phyloP scores from a whole-genome alignment of 2,329 filamentous ascomycete species.

The Monosporascus sp. region DNA sequence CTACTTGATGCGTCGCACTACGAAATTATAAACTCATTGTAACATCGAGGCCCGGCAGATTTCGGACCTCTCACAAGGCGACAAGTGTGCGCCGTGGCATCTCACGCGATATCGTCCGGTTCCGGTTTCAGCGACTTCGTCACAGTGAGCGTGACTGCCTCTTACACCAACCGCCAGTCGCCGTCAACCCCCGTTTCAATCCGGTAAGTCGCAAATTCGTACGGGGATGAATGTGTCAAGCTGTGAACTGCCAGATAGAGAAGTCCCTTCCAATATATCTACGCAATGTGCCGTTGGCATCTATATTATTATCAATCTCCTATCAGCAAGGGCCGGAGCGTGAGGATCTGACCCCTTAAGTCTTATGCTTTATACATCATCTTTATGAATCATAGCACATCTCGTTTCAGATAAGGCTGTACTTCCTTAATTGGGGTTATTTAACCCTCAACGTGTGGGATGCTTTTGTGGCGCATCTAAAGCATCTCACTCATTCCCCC shows the following conservation, averaged over 20 bases:
- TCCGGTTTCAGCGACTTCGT: constrained; percentile 8
- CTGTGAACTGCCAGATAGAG: no score
- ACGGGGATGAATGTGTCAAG: no score
- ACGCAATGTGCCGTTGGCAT: not conserved
- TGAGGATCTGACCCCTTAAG: not conserved
- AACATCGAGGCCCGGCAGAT: constrained; percentile 17
- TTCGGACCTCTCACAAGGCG: constrained; percentile 27
- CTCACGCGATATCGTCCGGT: constrained; percentile 8
- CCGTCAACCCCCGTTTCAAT: not conserved
- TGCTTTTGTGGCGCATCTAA: constrained; percentile 4
- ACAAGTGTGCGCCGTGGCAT: constrained; percentile 24
- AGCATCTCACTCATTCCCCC: constrained; percentile 10
- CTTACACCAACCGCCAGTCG: constrained; percentile 8
- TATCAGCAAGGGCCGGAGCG: not conserved
- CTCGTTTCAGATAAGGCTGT: constrained; percentile 1
- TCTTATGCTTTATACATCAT: not conserved
- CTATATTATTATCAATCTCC: not conserved
- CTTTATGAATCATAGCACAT: constrained; percentile 9
- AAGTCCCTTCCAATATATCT: not conserved
- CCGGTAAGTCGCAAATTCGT: not conserved
- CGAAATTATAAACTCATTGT: constrained; percentile 14
- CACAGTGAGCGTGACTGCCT: constrained; percentile 15
- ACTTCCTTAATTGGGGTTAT: constrained; percentile 2
- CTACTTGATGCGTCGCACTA: constrained; percentile 3
- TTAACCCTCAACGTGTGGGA: not conserved